Evolutionary conservation across 2,329 filamentous ascomycete genomes (phyloP).

Genomic region (Dactylellina cionopaga): DNA sequence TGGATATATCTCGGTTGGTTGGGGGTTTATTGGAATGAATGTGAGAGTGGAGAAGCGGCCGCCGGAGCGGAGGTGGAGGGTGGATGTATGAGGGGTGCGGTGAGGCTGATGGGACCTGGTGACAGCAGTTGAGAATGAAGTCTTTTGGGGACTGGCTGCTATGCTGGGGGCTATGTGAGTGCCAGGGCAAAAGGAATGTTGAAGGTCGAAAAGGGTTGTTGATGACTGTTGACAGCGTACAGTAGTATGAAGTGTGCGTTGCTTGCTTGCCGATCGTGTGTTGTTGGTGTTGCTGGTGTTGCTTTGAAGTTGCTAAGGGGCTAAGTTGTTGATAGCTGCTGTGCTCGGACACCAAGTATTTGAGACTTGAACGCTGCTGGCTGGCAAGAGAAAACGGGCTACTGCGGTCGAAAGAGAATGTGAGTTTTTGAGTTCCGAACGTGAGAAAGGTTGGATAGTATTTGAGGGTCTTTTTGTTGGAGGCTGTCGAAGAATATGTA

Average conservation of each 20-base stretch:
- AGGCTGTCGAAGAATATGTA: slow-evolving; percentile 59
- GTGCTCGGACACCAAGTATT: background rate
- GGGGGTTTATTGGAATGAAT: slow-evolving; percentile 33
- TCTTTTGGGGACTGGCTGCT: background rate
- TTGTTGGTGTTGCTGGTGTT: slow-evolving; percentile 5
- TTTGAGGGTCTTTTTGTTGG: too few species aligned
- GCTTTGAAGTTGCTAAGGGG: slow-evolving; percentile 26
- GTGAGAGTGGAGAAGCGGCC: slow-evolving; percentile 12
- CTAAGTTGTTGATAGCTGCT: slow-evolving; percentile 45
- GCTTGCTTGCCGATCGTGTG: slow-evolving; percentile 15
- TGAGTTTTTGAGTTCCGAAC: slow-evolving; percentile 17
- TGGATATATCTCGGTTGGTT: slow-evolving; percentile 10
- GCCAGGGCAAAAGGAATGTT: slow-evolving; percentile 52
- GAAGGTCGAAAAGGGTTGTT: too few species aligned
- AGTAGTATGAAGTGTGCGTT: too few species aligned
- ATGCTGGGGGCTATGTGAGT: slow-evolving; percentile 13
- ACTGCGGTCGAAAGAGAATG: slow-evolving; percentile 54
- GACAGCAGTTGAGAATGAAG: slow-evolving; percentile 17
- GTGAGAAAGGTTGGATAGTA: too few species aligned
- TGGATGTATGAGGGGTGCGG: slow-evolving; percentile 3
- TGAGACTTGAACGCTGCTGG: slow-evolving; percentile 56
- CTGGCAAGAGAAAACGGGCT: slow-evolving; percentile 55
- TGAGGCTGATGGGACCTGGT: background rate
- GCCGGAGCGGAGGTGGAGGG: slow-evolving; percentile 24
- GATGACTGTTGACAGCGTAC: too few species aligned